phyloP scores from a whole-genome alignment of 164 flowering plant species.

The Liquidambar formosana region DNA sequence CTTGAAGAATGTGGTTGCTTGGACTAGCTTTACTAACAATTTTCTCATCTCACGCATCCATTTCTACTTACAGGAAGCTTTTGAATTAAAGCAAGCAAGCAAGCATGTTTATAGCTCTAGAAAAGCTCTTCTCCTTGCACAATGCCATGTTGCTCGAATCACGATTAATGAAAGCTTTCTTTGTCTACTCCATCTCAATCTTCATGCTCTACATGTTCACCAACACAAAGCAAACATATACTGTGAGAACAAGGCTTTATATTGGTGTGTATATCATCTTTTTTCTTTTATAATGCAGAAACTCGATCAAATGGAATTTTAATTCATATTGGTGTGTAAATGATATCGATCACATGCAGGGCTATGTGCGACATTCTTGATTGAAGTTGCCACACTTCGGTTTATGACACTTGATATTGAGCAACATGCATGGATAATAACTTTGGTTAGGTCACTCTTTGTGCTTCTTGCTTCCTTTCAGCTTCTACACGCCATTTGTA shows the following conservation, averaged over 20 bases:
- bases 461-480: conserved; percentile 36
- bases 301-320: background rate
- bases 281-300: background rate
- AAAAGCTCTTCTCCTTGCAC: conserved; percentile 62
- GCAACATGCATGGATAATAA: conserved; percentile 42
- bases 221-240: conserved; percentile 63
- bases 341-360: conserved; percentile 37
- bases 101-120: conserved; percentile 59
- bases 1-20: background rate
- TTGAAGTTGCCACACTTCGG: conserved; percentile 46
- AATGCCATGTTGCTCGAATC: conserved; percentile 66
- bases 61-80: conserved; percentile 52
- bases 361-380: conserved; percentile 41
- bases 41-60: background rate
- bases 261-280: conserved; percentile 37
- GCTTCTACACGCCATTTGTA: conserved; percentile 52
- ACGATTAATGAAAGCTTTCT: conserved; percentile 54
- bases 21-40: background rate
- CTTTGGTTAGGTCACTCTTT: conserved; percentile 35
- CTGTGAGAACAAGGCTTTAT: conserved; percentile 58
- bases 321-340: too few species aligned
- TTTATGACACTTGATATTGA: conserved; percentile 28
- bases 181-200: conserved; percentile 40
- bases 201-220: conserved; percentile 64
- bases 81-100: conserved; percentile 73